Evolutionary conservation across 176 grass and related monocot species (phyloP), one percentile per base, ranked within the genome.

Genomic region (Stipa capillata): DNA sequence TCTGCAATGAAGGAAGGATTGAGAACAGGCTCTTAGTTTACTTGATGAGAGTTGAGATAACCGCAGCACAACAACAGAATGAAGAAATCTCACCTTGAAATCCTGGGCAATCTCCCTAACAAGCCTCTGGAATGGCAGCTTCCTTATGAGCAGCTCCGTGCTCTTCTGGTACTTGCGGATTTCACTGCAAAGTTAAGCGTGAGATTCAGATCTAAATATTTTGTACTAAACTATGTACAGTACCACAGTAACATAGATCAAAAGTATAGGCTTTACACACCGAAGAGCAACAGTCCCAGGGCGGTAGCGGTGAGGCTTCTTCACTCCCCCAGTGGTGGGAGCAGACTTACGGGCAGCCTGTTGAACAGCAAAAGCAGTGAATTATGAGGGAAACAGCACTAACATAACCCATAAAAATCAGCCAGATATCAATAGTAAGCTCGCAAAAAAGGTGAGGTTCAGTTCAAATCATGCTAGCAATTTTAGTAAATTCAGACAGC

Each of bases 101-200:
- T 91, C 82, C 82, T 91, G 85, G 33, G 89, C 89, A 73, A 91
- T 91, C 67, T 91, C 89, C 85, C 89, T 85, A n/a, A 91, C 89
- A 78, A 91, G 89, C 89, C 89, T 88, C 82, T 91, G 89, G 89
- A 91, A 91, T 53, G 89, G 85, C 20, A 91, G 76, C 82, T 91
- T 91, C 82, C 89, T 88, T 1, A 91, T 91, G 14, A 91, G 82
- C 56, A 91, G 72, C 50, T 88, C 89, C 10, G 85, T 88, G 77
- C 88, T 90, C 80, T 90, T 90, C 80, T 90, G 84, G 36, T 90
- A 90, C 80, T 90, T 90, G 27, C 88, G 89, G 28, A 88, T 91
- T 70, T 91, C 85, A 88, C 89, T 85, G 51, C 76, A 72, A 52
- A 76, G 6, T 25, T 10, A 83, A 12, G 15, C 6, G 23, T 5